These are phyloP conservation scores for Phymatotrichopsis omnivora DNA, from an alignment of 2,329 filamentous ascomycete species.

Conservation along the genomic window DNA sequence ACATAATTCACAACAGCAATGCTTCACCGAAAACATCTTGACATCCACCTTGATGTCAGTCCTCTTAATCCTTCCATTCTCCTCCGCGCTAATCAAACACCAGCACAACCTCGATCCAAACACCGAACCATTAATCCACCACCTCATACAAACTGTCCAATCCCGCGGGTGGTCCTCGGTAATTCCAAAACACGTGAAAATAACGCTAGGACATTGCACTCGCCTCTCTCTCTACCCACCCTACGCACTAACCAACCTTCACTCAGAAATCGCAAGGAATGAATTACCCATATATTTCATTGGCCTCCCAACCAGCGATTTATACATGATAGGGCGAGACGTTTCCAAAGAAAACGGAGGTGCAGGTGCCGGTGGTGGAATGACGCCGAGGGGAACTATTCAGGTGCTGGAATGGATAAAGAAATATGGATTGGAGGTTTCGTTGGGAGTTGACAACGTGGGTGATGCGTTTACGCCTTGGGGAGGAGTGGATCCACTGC, in stretches of 20 bases:
- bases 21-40: constrained; percentile 46
- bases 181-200: constrained; percentile 39
- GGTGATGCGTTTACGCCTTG: constrained; percentile 66
- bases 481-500: constrained; percentile 55
- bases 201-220: constrained; percentile 59
- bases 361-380: constrained; percentile 30
- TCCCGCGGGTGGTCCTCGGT: constrained; percentile 41
- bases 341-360: constrained; percentile 21
- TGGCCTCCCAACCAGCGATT: constrained; percentile 58
- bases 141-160: constrained; percentile 45
- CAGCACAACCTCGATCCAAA: constrained; percentile 48
- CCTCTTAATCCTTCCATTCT: too few species aligned
- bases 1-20: constrained; percentile 44
- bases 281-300: constrained; percentile 54
- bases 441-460: constrained; percentile 60
- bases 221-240: constrained; percentile 48
- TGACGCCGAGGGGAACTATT: constrained; percentile 49
- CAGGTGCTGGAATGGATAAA: constrained; percentile 51
- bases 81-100: neutral
- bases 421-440: constrained; percentile 47
- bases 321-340: constrained; percentile 61
- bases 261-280: constrained; percentile 39
- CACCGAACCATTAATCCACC: constrained; percentile 44
- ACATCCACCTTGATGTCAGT: constrained; percentile 54
- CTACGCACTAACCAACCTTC: constrained; percentile 44